Percentiles rank a stretch among this genome's conserved stretches.
phyloP scores from a whole-genome alignment of 805 yeast genomes.

The Starmerella sp. region DNA sequence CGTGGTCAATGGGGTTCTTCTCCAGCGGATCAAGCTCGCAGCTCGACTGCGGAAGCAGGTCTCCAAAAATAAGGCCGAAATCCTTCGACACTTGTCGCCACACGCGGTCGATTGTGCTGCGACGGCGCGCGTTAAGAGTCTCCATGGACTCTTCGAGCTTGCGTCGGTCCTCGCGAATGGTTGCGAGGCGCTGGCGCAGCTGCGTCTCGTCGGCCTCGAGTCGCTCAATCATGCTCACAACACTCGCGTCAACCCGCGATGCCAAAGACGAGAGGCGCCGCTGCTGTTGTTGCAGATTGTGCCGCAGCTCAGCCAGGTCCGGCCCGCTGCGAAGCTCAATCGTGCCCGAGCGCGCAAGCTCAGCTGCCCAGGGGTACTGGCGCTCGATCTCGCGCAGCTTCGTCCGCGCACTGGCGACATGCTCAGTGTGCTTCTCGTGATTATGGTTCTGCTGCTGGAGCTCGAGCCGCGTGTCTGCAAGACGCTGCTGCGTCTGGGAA shows the following conservation, averaged over 20 bases:
- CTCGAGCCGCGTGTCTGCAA: constrained; percentile 12
- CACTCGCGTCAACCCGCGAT: constrained; percentile 15
- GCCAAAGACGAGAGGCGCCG: constrained; percentile 10
- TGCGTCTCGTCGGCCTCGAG: constrained; percentile 18
- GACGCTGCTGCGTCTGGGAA: neutral
- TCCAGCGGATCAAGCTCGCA: constrained; percentile 75
- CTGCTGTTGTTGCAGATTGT: constrained; percentile 10
- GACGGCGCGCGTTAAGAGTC: constrained; percentile 73
- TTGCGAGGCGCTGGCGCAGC: constrained; percentile 12
- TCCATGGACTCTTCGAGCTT: constrained; percentile 82
- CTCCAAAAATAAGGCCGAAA: constrained; percentile 83
- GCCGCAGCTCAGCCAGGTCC: constrained; percentile 7
- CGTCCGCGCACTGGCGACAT: neutral
- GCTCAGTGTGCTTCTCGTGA: constrained; percentile 1
- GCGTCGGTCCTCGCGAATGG: constrained; percentile 53
- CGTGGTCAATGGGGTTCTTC: constrained; percentile 63
- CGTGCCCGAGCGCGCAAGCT: neutral
- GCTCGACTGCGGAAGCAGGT: constrained; percentile 76
- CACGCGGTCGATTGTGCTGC: constrained; percentile 69
- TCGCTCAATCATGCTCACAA: constrained; percentile 17
- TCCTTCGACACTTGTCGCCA: constrained; percentile 80
- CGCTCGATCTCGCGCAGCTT: constrained; percentile 3
- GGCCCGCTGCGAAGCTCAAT: neutral
- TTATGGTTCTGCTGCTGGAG: constrained; percentile 13
- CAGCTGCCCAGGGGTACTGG: constrained; percentile 11